Percentiles rank a stretch among this genome's conserved stretches.
Evolutionary conservation across 495 filamentous ascomycete genomes (phyloP).

Genomic region (Penicillium atrosanguineum): DNA sequence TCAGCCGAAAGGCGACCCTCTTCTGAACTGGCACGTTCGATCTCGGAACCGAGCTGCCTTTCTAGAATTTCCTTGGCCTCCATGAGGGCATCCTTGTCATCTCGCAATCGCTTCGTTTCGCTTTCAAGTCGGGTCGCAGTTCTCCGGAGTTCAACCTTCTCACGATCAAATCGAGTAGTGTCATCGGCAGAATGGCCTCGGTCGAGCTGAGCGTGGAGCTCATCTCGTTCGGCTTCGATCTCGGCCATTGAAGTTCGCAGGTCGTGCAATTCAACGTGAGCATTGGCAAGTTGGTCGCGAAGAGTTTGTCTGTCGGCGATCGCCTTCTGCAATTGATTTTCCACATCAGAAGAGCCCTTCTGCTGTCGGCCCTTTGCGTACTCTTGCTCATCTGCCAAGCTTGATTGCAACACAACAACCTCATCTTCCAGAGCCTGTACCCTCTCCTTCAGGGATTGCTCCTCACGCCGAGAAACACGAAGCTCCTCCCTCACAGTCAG

Average conservation of each 20-base stretch:
- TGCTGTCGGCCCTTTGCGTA: conserved; percentile 56
- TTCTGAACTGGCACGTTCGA: conserved; percentile 55
- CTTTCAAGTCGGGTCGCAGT: conserved; percentile 57
- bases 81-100: conserved; percentile 51
- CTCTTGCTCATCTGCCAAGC: conserved; percentile 71
- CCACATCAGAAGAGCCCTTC: conserved; percentile 44
- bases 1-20: conserved; percentile 57
- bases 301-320: conserved; percentile 58
- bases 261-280: conserved; percentile 59
- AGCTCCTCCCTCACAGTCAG: conserved; percentile 65
- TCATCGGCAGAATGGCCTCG: conserved; percentile 49
- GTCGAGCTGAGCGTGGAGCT: conserved; percentile 57
- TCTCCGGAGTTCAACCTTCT: conserved; percentile 60
- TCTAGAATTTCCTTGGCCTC: conserved; percentile 54
- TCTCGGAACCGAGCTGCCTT: conserved; percentile 51
- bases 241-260: conserved; percentile 52
- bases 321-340: conserved; percentile 47
- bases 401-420: conserved; percentile 70
- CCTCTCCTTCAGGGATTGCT: conserved; percentile 62
- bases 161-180: conserved; percentile 57
- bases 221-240: conserved; percentile 61
- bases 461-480: conserved; percentile 61
- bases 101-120: conserved; percentile 56
- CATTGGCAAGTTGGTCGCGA: conserved; percentile 59
- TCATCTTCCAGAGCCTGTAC: conserved; percentile 77